phyloP scores from a whole-genome alignment of 2,329 filamentous ascomycete species.

The Fusarium piperis region DNA sequence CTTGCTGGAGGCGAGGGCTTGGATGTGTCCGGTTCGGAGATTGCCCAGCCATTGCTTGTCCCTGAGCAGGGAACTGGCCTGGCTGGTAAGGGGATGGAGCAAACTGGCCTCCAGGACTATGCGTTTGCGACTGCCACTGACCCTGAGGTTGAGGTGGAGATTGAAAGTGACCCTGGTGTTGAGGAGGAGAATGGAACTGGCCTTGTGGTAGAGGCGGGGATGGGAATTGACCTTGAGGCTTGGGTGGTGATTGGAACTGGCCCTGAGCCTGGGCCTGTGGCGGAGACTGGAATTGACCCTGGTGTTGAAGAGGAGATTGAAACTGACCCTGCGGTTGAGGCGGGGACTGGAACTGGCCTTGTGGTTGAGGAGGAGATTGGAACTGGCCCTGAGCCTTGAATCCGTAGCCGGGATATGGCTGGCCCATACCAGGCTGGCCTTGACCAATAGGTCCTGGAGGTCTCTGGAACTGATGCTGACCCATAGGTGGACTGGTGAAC shows the following conservation, averaged over 20 bases:
- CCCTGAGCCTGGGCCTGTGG: constrained; percentile 12
- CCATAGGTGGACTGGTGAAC: constrained; percentile 23
- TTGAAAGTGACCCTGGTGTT: constrained; percentile 19
- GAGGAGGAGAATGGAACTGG: constrained; percentile 1
- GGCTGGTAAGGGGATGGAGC: constrained; percentile 51
- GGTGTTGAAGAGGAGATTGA: background rate
- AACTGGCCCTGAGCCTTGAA: constrained; percentile 26
- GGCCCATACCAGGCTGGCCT: constrained; percentile 11
- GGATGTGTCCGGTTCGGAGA: constrained; percentile 33
- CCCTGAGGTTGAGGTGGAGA: constrained; percentile 14
- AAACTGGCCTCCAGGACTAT: constrained; percentile 46
- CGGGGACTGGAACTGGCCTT: constrained; percentile 8
- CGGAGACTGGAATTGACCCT: constrained; percentile 9
- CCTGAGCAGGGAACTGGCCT: constrained; percentile 50
- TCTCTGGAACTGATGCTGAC: constrained; percentile 27
- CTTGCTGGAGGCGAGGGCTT: constrained; percentile 12
- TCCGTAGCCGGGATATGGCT: constrained; percentile 9
- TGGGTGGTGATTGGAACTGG: constrained; percentile 1
- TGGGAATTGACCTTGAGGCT: background rate
- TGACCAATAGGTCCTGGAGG: constrained; percentile 4
- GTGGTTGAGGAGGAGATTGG: constrained; percentile 15
- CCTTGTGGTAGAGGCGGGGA: background rate
- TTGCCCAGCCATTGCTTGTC: constrained; percentile 47
- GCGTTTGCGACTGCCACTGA: constrained; percentile 27
- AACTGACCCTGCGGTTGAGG: constrained; percentile 14